phyloP scores from a whole-genome alignment of 768 basidiomycete species.

The Kwoniella pini region DNA sequence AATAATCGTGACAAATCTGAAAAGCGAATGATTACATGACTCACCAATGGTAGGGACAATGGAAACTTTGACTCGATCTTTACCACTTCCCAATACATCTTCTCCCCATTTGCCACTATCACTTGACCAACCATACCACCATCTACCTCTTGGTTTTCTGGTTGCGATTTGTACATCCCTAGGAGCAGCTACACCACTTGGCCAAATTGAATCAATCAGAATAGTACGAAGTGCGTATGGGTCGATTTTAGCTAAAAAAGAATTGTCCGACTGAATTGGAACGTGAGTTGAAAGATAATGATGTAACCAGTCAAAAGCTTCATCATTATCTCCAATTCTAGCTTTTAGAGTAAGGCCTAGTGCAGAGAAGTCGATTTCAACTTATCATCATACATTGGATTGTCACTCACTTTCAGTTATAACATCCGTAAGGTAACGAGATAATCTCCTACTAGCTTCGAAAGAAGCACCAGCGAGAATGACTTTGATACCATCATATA shows the following conservation, averaged over 20 bases:
- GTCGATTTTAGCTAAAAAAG: background rate
- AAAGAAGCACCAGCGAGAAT: conserved; percentile 6
- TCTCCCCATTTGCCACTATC: background rate
- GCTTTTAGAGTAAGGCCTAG: conserved; percentile 3
- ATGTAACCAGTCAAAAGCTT: conserved; percentile 15
- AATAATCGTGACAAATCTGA: too few relatives aligned
- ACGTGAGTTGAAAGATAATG: conserved; percentile 14
- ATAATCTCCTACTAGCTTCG: conserved; percentile 2
- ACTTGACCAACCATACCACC: background rate
- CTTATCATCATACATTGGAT: background rate
- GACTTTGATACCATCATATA: conserved; percentile 8
- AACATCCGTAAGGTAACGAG: background rate
- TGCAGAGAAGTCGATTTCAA: background rate
- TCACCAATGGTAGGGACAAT: conserved; percentile 5
- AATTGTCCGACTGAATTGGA: background rate
- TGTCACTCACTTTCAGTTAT: background rate
- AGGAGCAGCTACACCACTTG: background rate
- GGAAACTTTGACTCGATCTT: background rate
- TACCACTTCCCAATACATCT: background rate
- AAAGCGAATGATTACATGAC: background rate
- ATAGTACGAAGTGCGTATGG: background rate
- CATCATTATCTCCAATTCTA: conserved; percentile 4
- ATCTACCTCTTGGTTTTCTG: background rate
- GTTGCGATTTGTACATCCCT: conserved; percentile 1
- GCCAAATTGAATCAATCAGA: conserved; percentile 6